Evolutionary conservation across 192 early-diverging fungal species (phyloP).

Genomic region (Chytriomyces hyalinus): DNA sequence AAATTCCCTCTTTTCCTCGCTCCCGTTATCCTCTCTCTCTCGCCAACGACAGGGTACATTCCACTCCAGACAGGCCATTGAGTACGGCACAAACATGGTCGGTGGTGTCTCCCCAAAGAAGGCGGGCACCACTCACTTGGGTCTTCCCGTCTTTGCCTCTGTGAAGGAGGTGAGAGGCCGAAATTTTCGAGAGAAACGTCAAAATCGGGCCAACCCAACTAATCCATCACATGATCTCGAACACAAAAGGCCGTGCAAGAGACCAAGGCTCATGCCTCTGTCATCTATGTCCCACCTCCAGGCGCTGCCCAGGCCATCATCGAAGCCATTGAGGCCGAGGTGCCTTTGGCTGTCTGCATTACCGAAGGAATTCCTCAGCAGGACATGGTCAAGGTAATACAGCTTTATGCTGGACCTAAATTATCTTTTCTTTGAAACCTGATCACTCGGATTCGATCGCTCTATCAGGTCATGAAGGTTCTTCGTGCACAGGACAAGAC

Average conservation of each 20-base stretch:
- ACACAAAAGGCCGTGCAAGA: conserved; percentile 71
- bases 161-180: conserved; percentile 70
- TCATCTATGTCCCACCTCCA: conserved; percentile 98
- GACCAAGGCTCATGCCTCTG: conserved; percentile 92
- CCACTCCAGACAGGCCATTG: conserved; percentile 99
- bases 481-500: conserved; percentile 90
- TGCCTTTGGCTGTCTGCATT: conserved; percentile 96
- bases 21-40: neutral
- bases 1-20: neutral
- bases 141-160: conserved; percentile 92
- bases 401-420: neutral
- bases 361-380: conserved; percentile 99
- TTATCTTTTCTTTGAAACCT: neutral
- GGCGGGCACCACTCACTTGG: conserved; percentile 91
- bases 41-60: conserved; percentile 82
- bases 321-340: conserved; percentile 95
- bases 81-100: conserved; percentile 98
- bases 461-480: conserved; percentile 79
- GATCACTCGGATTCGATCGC: neutral
- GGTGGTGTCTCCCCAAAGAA: conserved; percentile 97
- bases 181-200: conserved; percentile 5
- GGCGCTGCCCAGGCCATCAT: conserved; percentile 93
- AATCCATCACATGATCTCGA: neutral
- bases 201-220: neutral
- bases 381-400: conserved; percentile 90